Evolutionary conservation across 2,329 filamentous ascomycete species (phyloP), one percentile per base, ranked within the genome.

Genomic region (Neofusicoccum laricinum): DNA sequence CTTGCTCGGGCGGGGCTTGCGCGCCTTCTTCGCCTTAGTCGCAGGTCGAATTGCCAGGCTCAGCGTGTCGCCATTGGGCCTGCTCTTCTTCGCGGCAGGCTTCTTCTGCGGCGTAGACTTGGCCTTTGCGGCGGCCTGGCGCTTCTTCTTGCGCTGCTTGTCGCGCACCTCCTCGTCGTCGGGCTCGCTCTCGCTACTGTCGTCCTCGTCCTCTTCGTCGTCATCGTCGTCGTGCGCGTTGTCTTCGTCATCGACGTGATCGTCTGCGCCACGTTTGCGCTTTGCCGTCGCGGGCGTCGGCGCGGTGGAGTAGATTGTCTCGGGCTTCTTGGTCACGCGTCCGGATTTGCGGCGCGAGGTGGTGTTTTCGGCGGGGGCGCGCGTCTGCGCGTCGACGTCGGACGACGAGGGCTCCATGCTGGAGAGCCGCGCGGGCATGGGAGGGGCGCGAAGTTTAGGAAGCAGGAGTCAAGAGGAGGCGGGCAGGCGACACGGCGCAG

Each of bases 31-130:
- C 38, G 75, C 74, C 68, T 78, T 77, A 46, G 78, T 75, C 40
- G 81, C 80, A 6, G 83, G 82, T 25, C 86, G 80, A 53, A 88
- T 81, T 12, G 86, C 85, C 57, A 89, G 76, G 66, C 79, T 82
- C 32, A 64, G 11, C 10, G 77, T 80, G 65, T 82, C 80, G 58
- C 81, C 80, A 68, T 83, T 81, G 32, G 83, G 84, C 73, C 84
- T 88, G 43, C 82, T 76, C 73, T 87, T 82, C 67, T 85, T 85
- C 68, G 76, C 72, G 41, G 73, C 76, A 10, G 82, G 81, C 50
- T 82, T 73, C 61, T 69, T 71, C 11, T 68, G 70, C 40, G 61
- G 48, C 58, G 50, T 64, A 67, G 66, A 61, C 58, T 73, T 74
- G 67, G 45, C 38, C 40, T 61, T 66, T n/a, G 50, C 50, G 25